Base-by-base conservation (phyloP, 331 rosid species). In the Quercus phellos region DNA sequence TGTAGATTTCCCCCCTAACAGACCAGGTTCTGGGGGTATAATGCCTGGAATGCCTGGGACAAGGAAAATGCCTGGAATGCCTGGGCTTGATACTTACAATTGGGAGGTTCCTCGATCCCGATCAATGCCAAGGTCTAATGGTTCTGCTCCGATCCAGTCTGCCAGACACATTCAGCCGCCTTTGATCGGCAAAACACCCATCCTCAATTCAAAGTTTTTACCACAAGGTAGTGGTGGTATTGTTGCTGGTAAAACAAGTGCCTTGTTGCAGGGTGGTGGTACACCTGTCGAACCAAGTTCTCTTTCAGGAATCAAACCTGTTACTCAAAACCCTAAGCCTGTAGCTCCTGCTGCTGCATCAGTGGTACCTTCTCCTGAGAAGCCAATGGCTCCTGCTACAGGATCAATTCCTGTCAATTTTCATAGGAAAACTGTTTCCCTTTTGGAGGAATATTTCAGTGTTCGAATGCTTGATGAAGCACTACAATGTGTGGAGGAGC, bases 201-300 rank as follows among this genome's bases (percentile, higher is more conserved):
- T 80, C 2, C 32, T 73, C 53, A 82, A 79, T 72, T 51, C 85
- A 4, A 77, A 82, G 78, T 70, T 85, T 27, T 72, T 85, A 68
- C 89, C 90, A 34, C 90, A 85, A 78, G 85, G 87, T 73, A 78
- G 82, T 54, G 82, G 82, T 54, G 89, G 80, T 35, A 50, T 72
- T 68, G 67, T 82, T 9, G 78, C 72, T 78, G 83, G 53, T 46
- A 46, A 46, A 46, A 46, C 53, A 12, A 46, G 53, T 46, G 53
- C 53, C 14, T 46, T 46, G 53, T 46, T 46, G 53, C 53, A 46
- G 53, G 53, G 17, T 46, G 53, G 74, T 11, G 78, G 84, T 59
- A 76, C 84, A 74, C 79, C 80, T 68, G 64, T 53, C 78, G 46
- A 75, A 68, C 80, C 19, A 9, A 17, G 75, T 77, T 61, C 69